phyloP scores from a whole-genome alignment of 768 basidiomycete genomes.

The Amanita inopinata region DNA sequence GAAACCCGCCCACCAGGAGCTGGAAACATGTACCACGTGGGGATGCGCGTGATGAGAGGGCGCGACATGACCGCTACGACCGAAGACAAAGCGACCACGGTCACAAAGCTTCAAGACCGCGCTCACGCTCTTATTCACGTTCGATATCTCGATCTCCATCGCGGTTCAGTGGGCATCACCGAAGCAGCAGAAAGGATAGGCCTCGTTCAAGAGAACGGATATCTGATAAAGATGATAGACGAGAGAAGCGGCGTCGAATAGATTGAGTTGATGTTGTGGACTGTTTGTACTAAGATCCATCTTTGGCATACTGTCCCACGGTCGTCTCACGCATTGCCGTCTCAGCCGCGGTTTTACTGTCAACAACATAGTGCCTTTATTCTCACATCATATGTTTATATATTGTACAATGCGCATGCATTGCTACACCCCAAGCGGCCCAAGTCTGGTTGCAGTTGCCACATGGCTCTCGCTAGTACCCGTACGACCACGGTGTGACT shows the following conservation, averaged over 20 bases:
- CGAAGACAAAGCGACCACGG: slow-evolving; percentile 18
- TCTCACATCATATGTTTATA: too few relatives aligned
- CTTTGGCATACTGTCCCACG: neutral
- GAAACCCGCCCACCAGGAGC: neutral
- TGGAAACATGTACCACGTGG: too few relatives aligned
- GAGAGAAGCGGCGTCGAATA: slow-evolving; percentile 8
- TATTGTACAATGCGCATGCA: too few relatives aligned
- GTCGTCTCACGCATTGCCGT: too few relatives aligned
- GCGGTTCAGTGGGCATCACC: slow-evolving; percentile 15
- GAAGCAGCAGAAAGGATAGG: neutral
- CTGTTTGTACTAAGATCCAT: neutral
- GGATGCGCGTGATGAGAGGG: neutral
- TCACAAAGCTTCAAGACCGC: slow-evolving; percentile 17
- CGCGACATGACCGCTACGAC: slow-evolving; percentile 1
- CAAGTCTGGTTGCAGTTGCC: too few relatives aligned
- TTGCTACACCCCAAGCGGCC: neutral
- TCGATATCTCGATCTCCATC: slow-evolving; percentile 24
- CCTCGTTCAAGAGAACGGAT: slow-evolving; percentile 8
- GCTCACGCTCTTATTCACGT: slow-evolving; percentile 18
- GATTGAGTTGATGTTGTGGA: too few relatives aligned
- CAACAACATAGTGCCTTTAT: too few relatives aligned
- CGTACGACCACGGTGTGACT: too few relatives aligned
- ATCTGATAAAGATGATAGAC: slow-evolving; percentile 9
- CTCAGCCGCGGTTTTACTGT: too few relatives aligned
- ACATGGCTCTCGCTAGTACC: too few relatives aligned